A percentile compares a stretch with the other conserved stretches of the same genome.
phyloP scores from a whole-genome alignment of 2,329 filamentous ascomycete species.

The Xylariaceae sp. region DNA sequence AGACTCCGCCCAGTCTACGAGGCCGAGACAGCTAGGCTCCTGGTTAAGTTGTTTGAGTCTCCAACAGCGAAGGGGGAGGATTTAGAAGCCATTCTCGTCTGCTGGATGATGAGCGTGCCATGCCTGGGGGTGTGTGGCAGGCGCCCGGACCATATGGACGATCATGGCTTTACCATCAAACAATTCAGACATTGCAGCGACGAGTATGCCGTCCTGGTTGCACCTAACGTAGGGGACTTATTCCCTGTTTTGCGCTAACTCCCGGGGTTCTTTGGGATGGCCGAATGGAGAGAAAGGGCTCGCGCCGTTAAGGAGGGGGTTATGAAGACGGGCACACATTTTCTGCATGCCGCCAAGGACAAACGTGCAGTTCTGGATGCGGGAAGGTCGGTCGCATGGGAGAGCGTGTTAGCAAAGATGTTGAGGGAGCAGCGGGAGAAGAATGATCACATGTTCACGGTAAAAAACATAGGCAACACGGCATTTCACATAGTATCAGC shows the following conservation, averaged over 20 bases:
- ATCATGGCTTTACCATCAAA: neutral
- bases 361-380: neutral
- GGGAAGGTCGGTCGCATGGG: neutral
- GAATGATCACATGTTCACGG: neutral
- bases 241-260: neutral
- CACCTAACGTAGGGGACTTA: neutral
- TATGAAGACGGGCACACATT: neutral
- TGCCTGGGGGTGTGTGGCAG: neutral
- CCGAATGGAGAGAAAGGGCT: conserved; percentile 1
- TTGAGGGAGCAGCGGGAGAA: conserved; percentile 2
- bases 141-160: conserved; percentile 1
- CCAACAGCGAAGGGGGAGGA: neutral
- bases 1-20: conserved; percentile 1
- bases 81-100: neutral
- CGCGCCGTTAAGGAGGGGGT: neutral
- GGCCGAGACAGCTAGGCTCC: neutral
- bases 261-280: neutral
- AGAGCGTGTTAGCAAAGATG: conserved; percentile 1
- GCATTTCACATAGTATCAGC: conserved; percentile 1
- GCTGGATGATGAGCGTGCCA: conserved; percentile 2
- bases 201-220: neutral
- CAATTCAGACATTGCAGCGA: neutral
- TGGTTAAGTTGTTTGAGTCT: neutral
- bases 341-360: neutral
- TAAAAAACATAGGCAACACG: neutral